A percentile compares a stretch with the other conserved stretches of the same genome.
Conservation (phyloP, 2,329 filamentous ascomycete species). For the Aspergillus piperis region DNA sequence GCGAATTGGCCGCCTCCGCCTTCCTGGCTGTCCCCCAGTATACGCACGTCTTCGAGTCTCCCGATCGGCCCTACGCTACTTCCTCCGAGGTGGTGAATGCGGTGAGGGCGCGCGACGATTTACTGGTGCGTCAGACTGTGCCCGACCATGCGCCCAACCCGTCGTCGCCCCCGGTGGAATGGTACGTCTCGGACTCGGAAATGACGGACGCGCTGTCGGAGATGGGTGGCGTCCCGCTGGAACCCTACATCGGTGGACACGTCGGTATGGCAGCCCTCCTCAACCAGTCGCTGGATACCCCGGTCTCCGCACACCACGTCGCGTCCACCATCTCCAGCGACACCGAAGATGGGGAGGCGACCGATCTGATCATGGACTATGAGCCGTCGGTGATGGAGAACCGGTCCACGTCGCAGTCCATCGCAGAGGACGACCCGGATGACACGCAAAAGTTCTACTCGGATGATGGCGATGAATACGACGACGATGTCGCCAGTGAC, state of each 20-base stretch:
- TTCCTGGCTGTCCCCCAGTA: slow-evolving; percentile 34
- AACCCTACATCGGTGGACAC: slow-evolving; percentile 17
- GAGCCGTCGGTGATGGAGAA: slow-evolving; percentile 23
- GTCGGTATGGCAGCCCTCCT: slow-evolving; percentile 22
- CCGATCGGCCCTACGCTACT: slow-evolving; percentile 22
- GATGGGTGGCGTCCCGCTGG: slow-evolving; percentile 25
- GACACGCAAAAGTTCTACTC: slow-evolving; percentile 38
- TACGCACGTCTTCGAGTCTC: slow-evolving; percentile 20
- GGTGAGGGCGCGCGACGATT: slow-evolving; percentile 21
- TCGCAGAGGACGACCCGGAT: slow-evolving; percentile 31
- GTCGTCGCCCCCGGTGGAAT: slow-evolving; percentile 19
- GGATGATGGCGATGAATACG: slow-evolving; percentile 26
- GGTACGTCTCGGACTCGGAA: slow-evolving; percentile 28
- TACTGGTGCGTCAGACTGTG: slow-evolving; percentile 3
- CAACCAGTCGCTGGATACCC: slow-evolving; percentile 22
- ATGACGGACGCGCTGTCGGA: slow-evolving; percentile 26
- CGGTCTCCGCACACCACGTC: slow-evolving; percentile 15
- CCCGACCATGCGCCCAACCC: slow-evolving; percentile 3
- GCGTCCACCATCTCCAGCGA: slow-evolving; percentile 25
- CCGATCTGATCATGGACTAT: slow-evolving; percentile 29
- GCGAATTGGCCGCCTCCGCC: slow-evolving; percentile 29
- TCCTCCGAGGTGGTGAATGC: slow-evolving; percentile 34
- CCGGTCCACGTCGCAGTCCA: slow-evolving; percentile 16
- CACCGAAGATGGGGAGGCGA: slow-evolving; percentile 21
- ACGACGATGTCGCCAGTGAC: slow-evolving; percentile 13